Conservation (phyloP, 2,329 filamentous ascomycete species). For the Sphaceloma murrayae region DNA sequence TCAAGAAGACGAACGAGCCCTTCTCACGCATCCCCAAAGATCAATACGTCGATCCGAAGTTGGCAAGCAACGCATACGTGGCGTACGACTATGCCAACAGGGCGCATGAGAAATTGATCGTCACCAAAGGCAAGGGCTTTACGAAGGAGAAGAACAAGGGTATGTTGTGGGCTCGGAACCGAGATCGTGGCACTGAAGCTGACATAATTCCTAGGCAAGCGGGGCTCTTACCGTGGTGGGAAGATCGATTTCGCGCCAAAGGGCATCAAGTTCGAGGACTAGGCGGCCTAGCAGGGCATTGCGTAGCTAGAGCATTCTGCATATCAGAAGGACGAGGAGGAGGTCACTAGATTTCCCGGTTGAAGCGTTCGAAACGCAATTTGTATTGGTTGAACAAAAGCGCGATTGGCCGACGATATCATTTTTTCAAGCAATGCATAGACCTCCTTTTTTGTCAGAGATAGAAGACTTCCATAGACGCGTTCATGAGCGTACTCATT, state of each 20-base stretch:
- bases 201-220: slow-evolving; percentile 37
- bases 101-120: slow-evolving; percentile 77
- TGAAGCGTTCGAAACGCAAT: too few species aligned
- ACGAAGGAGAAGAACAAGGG: slow-evolving; percentile 98
- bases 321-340: too few species aligned
- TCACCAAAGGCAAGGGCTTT: slow-evolving; percentile 92
- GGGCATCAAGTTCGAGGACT: slow-evolving; percentile 92
- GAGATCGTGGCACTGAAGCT: slow-evolving; percentile 34
- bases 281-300: slow-evolving; percentile 5
- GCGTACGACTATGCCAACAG: slow-evolving; percentile 80
- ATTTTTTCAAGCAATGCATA: too few species aligned
- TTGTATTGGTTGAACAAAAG: too few species aligned
- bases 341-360: too few species aligned
- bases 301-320: background rate
- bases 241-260: slow-evolving; percentile 75
- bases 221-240: slow-evolving; percentile 82
- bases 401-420: too few species aligned
- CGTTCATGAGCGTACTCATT: too few species aligned
- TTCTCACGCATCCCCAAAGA: slow-evolving; percentile 70
- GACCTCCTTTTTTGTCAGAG: too few species aligned
- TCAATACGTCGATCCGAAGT: slow-evolving; percentile 56
- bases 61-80: slow-evolving; percentile 71
- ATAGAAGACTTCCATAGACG: too few species aligned
- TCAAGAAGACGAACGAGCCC: slow-evolving; percentile 52
- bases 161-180: slow-evolving; percentile 19